phyloP scores from a whole-genome alignment of 345 rosid species.

The Salix dunnii region DNA sequence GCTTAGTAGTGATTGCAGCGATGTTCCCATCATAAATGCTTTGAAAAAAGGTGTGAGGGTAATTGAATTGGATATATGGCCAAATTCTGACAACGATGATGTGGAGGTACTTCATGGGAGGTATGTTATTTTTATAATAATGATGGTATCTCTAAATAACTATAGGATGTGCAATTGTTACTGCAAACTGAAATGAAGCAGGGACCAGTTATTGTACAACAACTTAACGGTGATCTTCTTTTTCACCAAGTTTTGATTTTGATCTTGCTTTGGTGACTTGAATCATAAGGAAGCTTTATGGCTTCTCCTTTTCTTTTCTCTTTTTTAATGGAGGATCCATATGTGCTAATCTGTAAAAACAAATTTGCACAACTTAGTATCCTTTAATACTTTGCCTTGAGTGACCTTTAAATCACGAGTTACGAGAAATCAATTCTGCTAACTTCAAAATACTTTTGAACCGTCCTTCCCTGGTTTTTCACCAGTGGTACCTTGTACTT shows the following conservation, averaged over 20 bases:
- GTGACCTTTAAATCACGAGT: not conserved
- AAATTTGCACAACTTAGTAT: not conserved
- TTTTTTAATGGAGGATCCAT: not conserved
- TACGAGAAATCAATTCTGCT: not conserved
- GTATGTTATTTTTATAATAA: conserved; percentile 26
- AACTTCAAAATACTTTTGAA: not conserved
- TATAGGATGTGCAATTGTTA: not conserved
- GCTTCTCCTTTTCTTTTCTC: too few relatives aligned
- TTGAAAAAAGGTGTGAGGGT: conserved; percentile 76
- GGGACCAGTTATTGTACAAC: not conserved
- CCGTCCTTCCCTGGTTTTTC: not conserved
- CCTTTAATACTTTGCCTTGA: not conserved
- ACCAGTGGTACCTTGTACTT: conserved; percentile 12
- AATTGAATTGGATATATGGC: conserved; percentile 95
- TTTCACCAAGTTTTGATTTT: not conserved
- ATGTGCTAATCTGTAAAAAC: not conserved
- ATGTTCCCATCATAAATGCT: conserved; percentile 76
- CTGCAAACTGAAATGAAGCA: not conserved
- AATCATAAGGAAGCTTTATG: not conserved
- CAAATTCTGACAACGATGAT: conserved; percentile 58
- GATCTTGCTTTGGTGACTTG: not conserved
- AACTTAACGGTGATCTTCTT: not conserved
- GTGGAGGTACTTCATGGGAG: conserved; percentile 91
- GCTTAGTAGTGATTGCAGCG: conserved; percentile 92
- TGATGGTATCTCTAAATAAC: not conserved